Conservation (phyloP, 2,329 filamentous ascomycete genomes). For the Phialophora macrospora region DNA sequence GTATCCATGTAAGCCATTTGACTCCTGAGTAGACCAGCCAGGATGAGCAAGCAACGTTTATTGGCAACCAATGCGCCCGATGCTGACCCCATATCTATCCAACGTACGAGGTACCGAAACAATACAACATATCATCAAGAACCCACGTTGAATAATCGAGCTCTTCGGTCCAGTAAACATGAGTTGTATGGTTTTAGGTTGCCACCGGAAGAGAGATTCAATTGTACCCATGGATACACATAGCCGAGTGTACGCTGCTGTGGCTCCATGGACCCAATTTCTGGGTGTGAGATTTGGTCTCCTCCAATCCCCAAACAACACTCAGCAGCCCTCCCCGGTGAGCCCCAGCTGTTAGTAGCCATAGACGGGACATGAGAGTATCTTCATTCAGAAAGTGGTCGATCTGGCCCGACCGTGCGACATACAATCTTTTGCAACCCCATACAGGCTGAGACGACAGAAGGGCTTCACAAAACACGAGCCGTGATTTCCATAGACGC, state of each 20-base stretch:
- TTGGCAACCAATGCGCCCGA: neutral
- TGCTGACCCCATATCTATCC: neutral
- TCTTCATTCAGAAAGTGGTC: neutral
- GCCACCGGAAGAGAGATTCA: neutral
- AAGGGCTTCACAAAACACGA: neutral
- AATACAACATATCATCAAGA: neutral
- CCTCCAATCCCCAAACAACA: neutral
- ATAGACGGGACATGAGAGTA: neutral
- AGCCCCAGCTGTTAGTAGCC: neutral
- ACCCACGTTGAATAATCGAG: neutral
- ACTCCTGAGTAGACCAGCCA: neutral
- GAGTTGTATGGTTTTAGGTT: neutral
- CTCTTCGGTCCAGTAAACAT: neutral
- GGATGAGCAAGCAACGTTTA: neutral
- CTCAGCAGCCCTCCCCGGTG: neutral
- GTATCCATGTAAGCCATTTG: neutral
- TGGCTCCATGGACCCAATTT: neutral
- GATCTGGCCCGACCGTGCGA: neutral
- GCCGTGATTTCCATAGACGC: neutral
- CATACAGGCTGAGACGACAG: neutral
- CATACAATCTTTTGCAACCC: neutral
- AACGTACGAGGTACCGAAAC: neutral
- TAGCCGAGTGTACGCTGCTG: neutral
- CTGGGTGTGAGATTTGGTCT: neutral
- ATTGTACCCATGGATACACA: neutral